These are phyloP conservation scores for Cyberlindnera japonica DNA, from an alignment of 805 yeast species.

Conservation along the genomic window DNA sequence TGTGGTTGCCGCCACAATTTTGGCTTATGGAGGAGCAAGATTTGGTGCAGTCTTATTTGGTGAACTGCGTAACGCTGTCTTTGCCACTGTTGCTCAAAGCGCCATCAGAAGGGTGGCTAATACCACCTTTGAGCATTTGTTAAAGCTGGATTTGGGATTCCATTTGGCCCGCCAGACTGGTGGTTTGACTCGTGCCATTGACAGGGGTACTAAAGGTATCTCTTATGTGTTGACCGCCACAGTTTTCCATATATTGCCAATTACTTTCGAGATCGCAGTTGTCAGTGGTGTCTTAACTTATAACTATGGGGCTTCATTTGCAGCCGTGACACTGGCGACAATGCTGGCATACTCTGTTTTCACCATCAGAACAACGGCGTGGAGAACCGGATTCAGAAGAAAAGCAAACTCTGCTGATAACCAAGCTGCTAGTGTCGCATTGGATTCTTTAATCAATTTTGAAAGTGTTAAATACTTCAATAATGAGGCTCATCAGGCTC, in stretches of 20 bases:
- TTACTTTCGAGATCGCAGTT: conserved; percentile 84
- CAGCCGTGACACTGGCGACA: conserved; percentile 81
- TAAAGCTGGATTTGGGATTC: conserved; percentile 82
- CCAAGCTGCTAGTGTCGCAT: conserved; percentile 89
- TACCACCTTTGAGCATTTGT: conserved; percentile 79
- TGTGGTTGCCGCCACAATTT: conserved; percentile 59
- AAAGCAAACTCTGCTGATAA: conserved; percentile 92
- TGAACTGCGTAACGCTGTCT: conserved; percentile 90
- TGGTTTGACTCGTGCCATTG: conserved; percentile 93
- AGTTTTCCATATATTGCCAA: conserved; percentile 97
- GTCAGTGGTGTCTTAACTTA: conserved; percentile 93
- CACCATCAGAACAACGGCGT: conserved; percentile 88
- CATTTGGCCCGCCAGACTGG: conserved; percentile 93
- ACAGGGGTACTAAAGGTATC: conserved; percentile 96
- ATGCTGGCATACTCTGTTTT: conserved; percentile 87
- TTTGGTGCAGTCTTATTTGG: conserved; percentile 94
- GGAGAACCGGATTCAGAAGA: conserved; percentile 92
- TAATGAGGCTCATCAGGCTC: conserved; percentile 76
- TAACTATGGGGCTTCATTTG: conserved; percentile 85
- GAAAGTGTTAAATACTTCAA: conserved; percentile 95
- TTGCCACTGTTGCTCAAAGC: conserved; percentile 91
- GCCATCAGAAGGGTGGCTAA: conserved; percentile 89
- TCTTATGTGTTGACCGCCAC: conserved; percentile 88
- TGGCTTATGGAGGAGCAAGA: conserved; percentile 91
- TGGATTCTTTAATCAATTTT: conserved; percentile 89